Conservation (phyloP, 2,329 filamentous ascomycete genomes). For the Camptophora hylomeconis region DNA sequence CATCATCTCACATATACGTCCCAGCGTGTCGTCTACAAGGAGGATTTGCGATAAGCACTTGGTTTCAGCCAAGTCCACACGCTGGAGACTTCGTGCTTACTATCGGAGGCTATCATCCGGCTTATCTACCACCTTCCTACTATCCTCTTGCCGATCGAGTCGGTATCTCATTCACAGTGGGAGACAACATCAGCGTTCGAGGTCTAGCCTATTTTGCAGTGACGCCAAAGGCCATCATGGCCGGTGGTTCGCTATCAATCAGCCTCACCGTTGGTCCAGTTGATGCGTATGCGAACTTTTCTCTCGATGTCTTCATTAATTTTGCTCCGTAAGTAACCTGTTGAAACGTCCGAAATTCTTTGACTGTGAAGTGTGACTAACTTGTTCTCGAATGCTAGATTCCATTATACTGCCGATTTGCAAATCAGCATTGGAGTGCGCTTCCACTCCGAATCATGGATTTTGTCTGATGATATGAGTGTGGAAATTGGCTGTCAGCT, state of each 20-base stretch:
- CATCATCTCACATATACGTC: constrained; percentile 27
- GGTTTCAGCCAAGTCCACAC: constrained; percentile 5
- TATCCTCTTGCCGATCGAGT: constrained; percentile 30
- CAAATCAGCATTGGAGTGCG: no score
- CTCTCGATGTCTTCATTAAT: constrained; percentile 30
- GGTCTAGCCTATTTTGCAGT: constrained; percentile 35
- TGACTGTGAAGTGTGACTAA: no score
- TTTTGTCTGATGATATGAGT: constrained; percentile 21
- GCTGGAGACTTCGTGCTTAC: constrained; percentile 34
- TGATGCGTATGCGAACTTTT: constrained; percentile 28
- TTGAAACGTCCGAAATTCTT: no score
- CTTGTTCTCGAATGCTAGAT: no score
- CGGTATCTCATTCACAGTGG: constrained; percentile 26
- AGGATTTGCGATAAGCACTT: constrained; percentile 23
- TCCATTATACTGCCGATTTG: no score
- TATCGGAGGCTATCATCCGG: constrained; percentile 33
- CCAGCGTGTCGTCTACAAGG: constrained; percentile 30
- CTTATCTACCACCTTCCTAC: constrained; percentile 21
- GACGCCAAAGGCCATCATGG: constrained; percentile 33
- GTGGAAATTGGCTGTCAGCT: constrained; percentile 17
- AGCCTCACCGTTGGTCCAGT: constrained; percentile 22
- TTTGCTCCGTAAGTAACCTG: no score
- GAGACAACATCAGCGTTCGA: constrained; percentile 22
- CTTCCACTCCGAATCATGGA: constrained; percentile 27
- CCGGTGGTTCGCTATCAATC: constrained; percentile 24